A percentile compares a stretch with the other conserved stretches of the same genome.
Conservation (phyloP, 257 asterid species). For the Solanum appendiculatum region DNA sequence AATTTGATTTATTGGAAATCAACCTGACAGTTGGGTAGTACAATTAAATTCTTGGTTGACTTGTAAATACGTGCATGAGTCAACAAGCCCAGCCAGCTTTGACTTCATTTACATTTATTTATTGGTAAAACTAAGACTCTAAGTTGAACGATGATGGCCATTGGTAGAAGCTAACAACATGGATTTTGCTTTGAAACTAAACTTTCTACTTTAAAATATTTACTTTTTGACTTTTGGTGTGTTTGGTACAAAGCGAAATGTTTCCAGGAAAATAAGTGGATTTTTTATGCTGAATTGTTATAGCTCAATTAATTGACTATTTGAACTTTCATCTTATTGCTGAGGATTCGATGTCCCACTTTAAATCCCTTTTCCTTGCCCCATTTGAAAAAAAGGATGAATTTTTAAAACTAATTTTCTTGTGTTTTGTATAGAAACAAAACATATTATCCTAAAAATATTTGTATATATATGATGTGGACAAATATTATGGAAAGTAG, state of each 20-base stretch:
- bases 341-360: background rate
- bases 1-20: slow-evolving; percentile 19
- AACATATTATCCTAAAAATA: background rate
- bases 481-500: background rate
- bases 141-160: background rate
- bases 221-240: background rate
- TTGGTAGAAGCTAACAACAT: background rate
- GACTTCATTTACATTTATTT: background rate
- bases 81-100: background rate
- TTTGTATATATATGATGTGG: background rate
- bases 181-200: background rate
- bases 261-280: background rate
- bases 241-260: background rate
- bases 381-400: background rate
- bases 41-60: slow-evolving; percentile 13
- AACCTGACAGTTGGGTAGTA: slow-evolving; percentile 30
- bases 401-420: background rate
- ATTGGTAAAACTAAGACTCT: background rate
- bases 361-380: background rate
- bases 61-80: background rate
- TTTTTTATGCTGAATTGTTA: too few species aligned
- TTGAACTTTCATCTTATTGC: background rate
- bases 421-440: background rate
- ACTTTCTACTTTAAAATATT: background rate
- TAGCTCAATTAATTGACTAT: background rate